Evolutionary conservation across 805 yeast species (phyloP), one percentile per base, ranked within the genome.

Genomic region (Blastobotrys mokoenaii): DNA sequence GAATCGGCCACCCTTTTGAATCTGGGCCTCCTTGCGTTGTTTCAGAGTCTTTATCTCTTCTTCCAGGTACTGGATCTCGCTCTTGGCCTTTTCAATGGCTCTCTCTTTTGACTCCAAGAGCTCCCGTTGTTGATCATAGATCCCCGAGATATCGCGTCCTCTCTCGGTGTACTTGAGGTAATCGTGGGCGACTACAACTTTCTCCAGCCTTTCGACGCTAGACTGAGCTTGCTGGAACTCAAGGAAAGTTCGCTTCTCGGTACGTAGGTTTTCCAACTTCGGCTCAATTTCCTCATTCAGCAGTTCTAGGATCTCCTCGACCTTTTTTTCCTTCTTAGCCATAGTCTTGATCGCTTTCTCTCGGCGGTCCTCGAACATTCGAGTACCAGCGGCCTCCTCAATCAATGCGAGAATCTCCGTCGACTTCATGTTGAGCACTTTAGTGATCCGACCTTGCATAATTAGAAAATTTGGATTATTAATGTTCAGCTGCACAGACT

Each of bases 371-470:
- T 93, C 97, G 59, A 86, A 93, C 73, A 90, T 85, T 51, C 90
- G 79, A 0, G 98, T 93, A 4, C 99, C 98, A 0, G 98, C 96
- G 0, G 98, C 98, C 66, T 93, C 99, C 64, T 93, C 98, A 45
- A 93, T 87, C 54, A 93, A 72, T 3, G 96, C 81, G 51, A 93
- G 66, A 36, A 90, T 84, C 63, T 93, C 97, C 1, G 78, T 69
- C 1, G 98, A 95, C 56, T 85, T 87, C 97, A 93, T 93, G 63
- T 93, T 93, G 57, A 93, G 73, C 52, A 93, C 97, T 63, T 93
- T 90, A 30, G 98, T 94, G 66, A 94, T 93, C 61, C 88, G 86
- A 49, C 99, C 99, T 66, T 93, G 99, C 98, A 94, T 93, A 58
- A 93, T 93, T 55, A 93, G 73, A 65, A 93, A 93, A 62, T 93